Percentiles rank a stretch among this genome's conserved stretches.
Conservation (phyloP, 768 basidiomycete genomes). For the Mycena alexandri region DNA sequence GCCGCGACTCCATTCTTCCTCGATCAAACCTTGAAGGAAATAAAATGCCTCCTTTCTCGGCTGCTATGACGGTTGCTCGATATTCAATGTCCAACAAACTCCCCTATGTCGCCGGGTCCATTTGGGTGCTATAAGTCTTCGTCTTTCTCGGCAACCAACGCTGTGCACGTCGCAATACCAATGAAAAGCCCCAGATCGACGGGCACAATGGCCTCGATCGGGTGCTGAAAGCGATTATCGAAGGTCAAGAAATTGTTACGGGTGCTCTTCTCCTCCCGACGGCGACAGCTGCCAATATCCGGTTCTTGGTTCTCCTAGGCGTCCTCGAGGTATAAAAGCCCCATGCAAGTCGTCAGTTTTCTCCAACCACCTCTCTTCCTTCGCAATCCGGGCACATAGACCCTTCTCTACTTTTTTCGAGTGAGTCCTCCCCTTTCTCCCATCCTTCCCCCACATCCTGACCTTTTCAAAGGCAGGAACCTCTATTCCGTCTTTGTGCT, state of each 20-base stretch:
- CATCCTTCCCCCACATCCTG: conserved; percentile 5
- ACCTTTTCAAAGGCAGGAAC: conserved; percentile 11
- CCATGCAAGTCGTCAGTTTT: conserved; percentile 8
- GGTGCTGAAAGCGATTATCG: conserved; percentile 9
- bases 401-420: conserved; percentile 24
- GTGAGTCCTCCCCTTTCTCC: conserved; percentile 7
- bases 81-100: not conserved
- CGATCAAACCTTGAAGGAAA: too few relatives aligned
- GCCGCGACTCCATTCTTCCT: conserved; percentile 1
- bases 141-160: conserved; percentile 5
- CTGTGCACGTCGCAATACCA: conserved; percentile 32
- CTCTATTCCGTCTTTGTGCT: conserved; percentile 27
- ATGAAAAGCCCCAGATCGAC: not conserved
- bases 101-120: not conserved
- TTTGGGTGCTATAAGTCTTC: not conserved
- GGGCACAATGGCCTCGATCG: not conserved
- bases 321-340: conserved; percentile 28
- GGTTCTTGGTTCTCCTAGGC: not conserved
- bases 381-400: conserved; percentile 31
- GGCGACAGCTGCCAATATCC: conserved; percentile 17
- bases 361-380: conserved; percentile 36
- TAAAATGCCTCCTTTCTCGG: too few relatives aligned
- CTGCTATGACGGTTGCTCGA: too few relatives aligned
- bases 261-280: conserved; percentile 12
- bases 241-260: not conserved